Conservation (phyloP, 768 basidiomycete genomes). For the Boletellus ananas region DNA sequence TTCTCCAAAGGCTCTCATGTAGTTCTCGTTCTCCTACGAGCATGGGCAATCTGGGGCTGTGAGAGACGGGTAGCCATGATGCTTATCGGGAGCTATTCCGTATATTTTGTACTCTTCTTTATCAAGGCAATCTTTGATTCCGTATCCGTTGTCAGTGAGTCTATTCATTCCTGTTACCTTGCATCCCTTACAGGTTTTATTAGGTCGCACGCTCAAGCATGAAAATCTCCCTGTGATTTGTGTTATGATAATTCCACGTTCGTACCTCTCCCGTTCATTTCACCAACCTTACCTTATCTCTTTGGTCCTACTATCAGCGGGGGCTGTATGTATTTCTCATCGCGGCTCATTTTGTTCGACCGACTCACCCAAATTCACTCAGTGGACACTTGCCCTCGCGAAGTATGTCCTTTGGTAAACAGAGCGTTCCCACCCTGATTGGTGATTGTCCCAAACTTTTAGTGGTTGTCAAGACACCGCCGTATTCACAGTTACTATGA, state of each 20-base stretch:
- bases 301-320: not conserved
- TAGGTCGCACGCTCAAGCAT: not conserved
- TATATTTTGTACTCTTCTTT: conserved; percentile 5
- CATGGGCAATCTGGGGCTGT: conserved; percentile 20
- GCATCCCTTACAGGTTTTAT: not conserved
- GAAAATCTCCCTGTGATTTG: conserved; percentile 1
- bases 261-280: not conserved
- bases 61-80: not conserved
- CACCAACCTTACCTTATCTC: not conserved
- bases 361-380: not conserved
- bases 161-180: not conserved
- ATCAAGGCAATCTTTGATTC: not conserved
- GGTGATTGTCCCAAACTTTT: not conserved
- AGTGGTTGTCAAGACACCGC: conserved; percentile 10
- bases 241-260: not conserved
- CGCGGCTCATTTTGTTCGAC: not conserved
- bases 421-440: not conserved
- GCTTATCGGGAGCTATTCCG: conserved; percentile 6
- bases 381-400: conserved; percentile 7
- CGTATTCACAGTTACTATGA: conserved; percentile 4
- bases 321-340: not conserved
- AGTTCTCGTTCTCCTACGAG: conserved; percentile 19
- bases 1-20: not conserved
- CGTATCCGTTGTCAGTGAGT: not conserved
- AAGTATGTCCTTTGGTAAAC: not conserved